A percentile compares a stretch with the other conserved stretches of the same genome.
Conservation (phyloP, 2,329 filamentous ascomycete species). For the Cryphonectria radicalis region DNA sequence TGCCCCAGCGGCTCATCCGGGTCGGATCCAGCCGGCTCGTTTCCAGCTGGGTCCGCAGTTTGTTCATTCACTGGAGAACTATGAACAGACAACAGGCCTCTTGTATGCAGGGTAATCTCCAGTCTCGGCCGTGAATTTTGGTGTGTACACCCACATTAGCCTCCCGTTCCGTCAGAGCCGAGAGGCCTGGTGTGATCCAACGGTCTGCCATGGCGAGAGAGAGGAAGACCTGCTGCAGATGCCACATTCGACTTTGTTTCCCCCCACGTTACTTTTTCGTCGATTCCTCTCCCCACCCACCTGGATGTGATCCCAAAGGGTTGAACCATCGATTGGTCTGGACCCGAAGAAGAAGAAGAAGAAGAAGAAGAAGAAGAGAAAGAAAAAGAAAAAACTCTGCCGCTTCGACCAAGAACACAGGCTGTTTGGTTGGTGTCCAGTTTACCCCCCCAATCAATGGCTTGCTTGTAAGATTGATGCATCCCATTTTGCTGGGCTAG, state of each 20-base stretch:
- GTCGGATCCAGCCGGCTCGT: not conserved
- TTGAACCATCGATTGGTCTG: not conserved
- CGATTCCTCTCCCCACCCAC: no score
- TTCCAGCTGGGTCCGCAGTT: not conserved
- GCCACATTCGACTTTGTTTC: no score
- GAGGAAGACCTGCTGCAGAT: not conserved
- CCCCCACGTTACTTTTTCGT: not conserved
- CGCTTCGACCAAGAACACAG: not conserved
- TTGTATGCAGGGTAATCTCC: not conserved
- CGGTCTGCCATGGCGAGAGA: not conserved
- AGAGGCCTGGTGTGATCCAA: not conserved
- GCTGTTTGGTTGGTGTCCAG: not conserved
- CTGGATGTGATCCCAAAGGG: not conserved
- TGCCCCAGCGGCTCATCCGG: not conserved
- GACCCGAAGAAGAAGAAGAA: not conserved
- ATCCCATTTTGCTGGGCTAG: not conserved
- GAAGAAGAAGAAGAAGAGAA: no score
- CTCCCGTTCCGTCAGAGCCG: not conserved
- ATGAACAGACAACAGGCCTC: not conserved
- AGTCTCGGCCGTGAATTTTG: not conserved
- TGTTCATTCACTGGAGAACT: no score
- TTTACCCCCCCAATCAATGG: not conserved
- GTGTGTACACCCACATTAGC: constrained; percentile 15
- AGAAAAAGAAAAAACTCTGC: not conserved
- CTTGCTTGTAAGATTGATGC: not conserved